phyloP scores from a whole-genome alignment of 2,329 filamentous ascomycete species.

The Pseudovirgaria hyperparasitica region DNA sequence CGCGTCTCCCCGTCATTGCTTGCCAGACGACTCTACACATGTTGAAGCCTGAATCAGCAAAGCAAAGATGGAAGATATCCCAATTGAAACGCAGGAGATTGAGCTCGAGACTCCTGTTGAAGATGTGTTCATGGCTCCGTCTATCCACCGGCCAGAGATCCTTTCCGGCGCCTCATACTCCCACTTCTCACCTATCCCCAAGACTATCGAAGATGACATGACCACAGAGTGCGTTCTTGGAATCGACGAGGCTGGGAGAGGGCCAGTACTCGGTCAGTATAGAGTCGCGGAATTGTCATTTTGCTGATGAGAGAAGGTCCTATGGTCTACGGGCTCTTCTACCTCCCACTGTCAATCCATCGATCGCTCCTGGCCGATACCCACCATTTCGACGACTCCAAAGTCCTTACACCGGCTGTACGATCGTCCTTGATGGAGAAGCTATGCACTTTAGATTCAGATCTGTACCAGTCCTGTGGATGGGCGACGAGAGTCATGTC shows the following conservation, averaged over 20 bases:
- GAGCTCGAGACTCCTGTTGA: constrained; percentile 21
- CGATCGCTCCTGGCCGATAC: constrained; percentile 62
- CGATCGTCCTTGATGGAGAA: constrained; percentile 59
- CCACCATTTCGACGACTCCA: constrained; percentile 90
- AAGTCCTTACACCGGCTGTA: constrained; percentile 71
- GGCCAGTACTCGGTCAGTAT: constrained; percentile 75
- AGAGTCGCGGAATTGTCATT: too few relatives aligned
- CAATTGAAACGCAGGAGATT: constrained; percentile 15
- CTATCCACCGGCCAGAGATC: constrained; percentile 26
- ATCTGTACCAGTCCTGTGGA: constrained; percentile 54
- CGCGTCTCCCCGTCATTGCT: too few relatives aligned
- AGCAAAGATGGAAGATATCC: constrained; percentile 13
- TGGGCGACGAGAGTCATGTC: constrained; percentile 77
- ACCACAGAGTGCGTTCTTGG: constrained; percentile 61
- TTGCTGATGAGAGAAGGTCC: constrained; percentile 43
- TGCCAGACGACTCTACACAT: too few relatives aligned
- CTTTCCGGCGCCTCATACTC: constrained; percentile 34
- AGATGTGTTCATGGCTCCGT: constrained; percentile 35
- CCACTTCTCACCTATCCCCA: constrained; percentile 33
- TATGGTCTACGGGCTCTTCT: constrained; percentile 60
- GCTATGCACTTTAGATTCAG: constrained; percentile 53
- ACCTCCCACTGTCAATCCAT: constrained; percentile 50
- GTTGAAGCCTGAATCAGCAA: too few relatives aligned
- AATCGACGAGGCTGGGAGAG: constrained; percentile 86
- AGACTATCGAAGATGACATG: constrained; percentile 27